Evolutionary conservation across 2,329 filamentous ascomycete genomes (phyloP), one percentile per base, ranked within the genome.

Genomic region (Colletotrichum lupini): DNA sequence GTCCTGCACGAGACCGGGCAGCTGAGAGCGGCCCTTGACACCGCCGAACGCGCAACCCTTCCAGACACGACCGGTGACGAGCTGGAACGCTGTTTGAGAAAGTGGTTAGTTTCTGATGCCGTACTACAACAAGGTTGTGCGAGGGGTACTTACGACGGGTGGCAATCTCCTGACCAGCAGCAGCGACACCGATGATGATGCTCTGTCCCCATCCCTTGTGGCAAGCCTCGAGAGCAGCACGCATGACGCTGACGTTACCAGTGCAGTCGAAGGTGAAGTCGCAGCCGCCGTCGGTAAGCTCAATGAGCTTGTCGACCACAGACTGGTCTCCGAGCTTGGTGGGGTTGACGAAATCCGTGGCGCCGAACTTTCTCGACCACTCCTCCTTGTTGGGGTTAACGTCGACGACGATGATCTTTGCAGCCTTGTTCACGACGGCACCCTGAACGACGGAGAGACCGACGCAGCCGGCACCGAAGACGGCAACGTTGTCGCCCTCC

Each of bases 251-350:
- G 66, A 98, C 95, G 81, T 98, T 98, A 73, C 97, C 97, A 7
- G 97, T 99, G 89, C 97, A 98, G 87, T 99, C 97, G 82, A 99
- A 99, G 62, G 97, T 99, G 88, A 98, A 98, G 87, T 99, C 97
- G 83, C 95, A 97, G 64, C 97, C 97, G 77, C 97, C 97, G 80
- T 98, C 97, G 1, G 97, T 99, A 93, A 98, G 95, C 85, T 98
- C 96, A 77, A 98, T 91, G 76, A 99, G 90, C 87, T 96, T 93
- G 81, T 98, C 95, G 79, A 97, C 94, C 78, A 98, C 93, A 73
- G 90, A 94, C 89, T 96, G 93, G 75, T 88, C 90, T 77, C 90
- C 88, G 75, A 96, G 87, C 84, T 96, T 92, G 73, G 89, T 92
- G 57, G 97, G 97, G 88, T 99, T 98, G 79, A 99, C 94, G 81